A percentile compares a stretch with the other conserved stretches of the same genome.
phyloP scores from a whole-genome alignment of 495 filamentous ascomycete species.

The Hyphodiscus hymeniophilus region DNA sequence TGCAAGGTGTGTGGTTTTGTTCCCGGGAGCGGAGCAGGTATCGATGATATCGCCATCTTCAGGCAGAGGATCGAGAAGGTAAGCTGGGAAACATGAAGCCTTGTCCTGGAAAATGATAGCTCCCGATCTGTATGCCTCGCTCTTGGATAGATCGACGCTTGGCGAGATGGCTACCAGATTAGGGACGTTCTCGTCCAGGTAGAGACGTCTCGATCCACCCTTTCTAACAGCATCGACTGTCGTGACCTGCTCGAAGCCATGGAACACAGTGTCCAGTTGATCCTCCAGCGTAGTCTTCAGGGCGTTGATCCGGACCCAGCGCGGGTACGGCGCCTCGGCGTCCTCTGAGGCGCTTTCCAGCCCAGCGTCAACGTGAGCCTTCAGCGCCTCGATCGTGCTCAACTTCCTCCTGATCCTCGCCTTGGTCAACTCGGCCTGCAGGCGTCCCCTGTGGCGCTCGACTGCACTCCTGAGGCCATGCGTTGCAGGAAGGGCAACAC shows the following conservation, averaged over 20 bases:
- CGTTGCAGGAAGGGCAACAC: constrained; percentile 65
- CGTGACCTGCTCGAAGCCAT: constrained; percentile 40
- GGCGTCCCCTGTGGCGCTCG: constrained; percentile 69
- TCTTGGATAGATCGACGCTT: constrained; percentile 55
- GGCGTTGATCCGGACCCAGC: constrained; percentile 86
- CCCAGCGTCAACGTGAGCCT: constrained; percentile 42
- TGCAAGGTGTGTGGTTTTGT: constrained; percentile 93
- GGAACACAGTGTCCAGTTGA: constrained; percentile 63
- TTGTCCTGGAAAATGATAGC: constrained; percentile 90
- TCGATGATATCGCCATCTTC: constrained; percentile 71
- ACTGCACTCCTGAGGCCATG: constrained; percentile 72
- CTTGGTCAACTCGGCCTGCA: constrained; percentile 74
- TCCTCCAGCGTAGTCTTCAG: constrained; percentile 60
- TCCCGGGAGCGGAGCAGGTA: constrained; percentile 88
- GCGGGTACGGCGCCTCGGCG: constrained; percentile 44
- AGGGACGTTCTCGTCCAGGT: constrained; percentile 70
- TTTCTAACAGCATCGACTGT: constrained; percentile 36
- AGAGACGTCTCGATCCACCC: constrained; percentile 27
- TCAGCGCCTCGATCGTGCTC: constrained; percentile 53
- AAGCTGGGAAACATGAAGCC: constrained; percentile 91
- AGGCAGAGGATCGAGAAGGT: constrained; percentile 56
- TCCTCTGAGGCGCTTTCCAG: constrained; percentile 9
- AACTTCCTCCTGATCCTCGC: constrained; percentile 64
- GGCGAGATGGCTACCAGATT: constrained; percentile 74
- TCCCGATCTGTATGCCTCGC: constrained; percentile 63